These are phyloP conservation scores for Nannochloropsis granulata DNA, from an alignment of 108 stramenopile genomes.

Conservation along the genomic window DNA sequence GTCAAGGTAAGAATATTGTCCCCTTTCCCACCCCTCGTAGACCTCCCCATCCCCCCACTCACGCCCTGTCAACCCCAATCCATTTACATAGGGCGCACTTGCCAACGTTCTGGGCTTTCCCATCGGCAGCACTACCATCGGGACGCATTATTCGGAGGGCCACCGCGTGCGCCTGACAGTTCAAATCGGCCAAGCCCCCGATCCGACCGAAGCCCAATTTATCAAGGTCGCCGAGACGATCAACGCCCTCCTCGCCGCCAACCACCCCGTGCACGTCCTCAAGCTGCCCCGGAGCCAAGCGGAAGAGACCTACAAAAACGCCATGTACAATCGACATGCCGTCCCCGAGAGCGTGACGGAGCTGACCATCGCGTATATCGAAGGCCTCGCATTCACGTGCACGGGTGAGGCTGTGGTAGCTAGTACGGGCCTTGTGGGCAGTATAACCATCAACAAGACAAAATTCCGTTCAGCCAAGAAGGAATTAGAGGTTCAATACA, in stretches of 20 bases:
- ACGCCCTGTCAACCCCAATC: not conserved
- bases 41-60: not conserved
- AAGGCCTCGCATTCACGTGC: conserved; percentile 12
- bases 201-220: not conserved
- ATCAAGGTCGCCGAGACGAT: not conserved
- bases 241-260: not conserved
- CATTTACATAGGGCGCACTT: conserved; percentile 7
- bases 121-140: conserved; percentile 23
- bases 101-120: conserved; percentile 24
- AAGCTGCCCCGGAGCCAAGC: conserved; percentile 16
- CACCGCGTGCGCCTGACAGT: conserved; percentile 25
- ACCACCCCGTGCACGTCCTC: conserved; percentile 11
- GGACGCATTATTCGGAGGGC: conserved; percentile 20
- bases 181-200: not conserved
- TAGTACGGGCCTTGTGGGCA: conserved; percentile 10
- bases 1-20: not conserved
- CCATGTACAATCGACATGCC: conserved; percentile 24
- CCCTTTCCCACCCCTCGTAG: not conserved
- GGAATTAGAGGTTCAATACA: conserved; percentile 33
- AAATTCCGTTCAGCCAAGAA: conserved; percentile 20
- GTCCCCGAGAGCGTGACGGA: conserved; percentile 5
- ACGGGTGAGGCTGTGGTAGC: conserved; percentile 8
- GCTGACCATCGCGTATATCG: conserved; percentile 21
- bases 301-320: conserved; percentile 5
- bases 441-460: conserved; percentile 12